Conservation (phyloP, 805 yeast genomes). For the Candida coquimbonensis region DNA sequence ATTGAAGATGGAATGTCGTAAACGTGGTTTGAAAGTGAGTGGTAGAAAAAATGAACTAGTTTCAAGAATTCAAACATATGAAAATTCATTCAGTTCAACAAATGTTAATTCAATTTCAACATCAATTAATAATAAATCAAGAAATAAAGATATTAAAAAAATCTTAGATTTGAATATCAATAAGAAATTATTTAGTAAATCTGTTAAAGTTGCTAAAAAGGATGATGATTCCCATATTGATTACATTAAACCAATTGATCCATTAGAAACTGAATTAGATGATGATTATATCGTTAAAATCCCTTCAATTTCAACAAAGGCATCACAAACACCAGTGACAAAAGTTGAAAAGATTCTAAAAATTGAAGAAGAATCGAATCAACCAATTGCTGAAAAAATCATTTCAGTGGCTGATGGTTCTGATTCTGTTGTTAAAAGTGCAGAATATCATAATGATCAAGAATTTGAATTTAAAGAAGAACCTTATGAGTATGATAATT, state of each 20-base stretch:
- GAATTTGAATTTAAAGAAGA: slow-evolving; percentile 8
- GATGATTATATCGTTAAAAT: slow-evolving; percentile 38
- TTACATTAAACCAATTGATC: slow-evolving; percentile 34
- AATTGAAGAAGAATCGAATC: slow-evolving; percentile 3
- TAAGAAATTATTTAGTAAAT: slow-evolving; percentile 10
- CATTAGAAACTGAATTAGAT: slow-evolving; percentile 34
- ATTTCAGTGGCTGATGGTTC: slow-evolving; percentile 22
- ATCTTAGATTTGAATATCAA: neutral
- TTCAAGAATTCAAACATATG: slow-evolving; percentile 24
- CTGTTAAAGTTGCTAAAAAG: slow-evolving; percentile 32
- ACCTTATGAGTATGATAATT: slow-evolving; percentile 13
- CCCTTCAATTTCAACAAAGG: slow-evolving; percentile 43
- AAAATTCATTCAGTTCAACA: slow-evolving; percentile 11
- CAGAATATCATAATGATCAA: slow-evolving; percentile 8
- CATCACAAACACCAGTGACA: slow-evolving; percentile 32
- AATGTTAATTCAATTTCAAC: slow-evolving; percentile 12
- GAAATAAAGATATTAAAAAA: neutral
- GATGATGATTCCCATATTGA: slow-evolving; percentile 56
- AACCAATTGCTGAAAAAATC: slow-evolving; percentile 11
- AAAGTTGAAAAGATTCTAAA: slow-evolving; percentile 17
- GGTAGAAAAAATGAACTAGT: slow-evolving; percentile 57
- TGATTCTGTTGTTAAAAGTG: slow-evolving; percentile 15
- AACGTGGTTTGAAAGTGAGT: slow-evolving; percentile 51
- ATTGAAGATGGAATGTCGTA: slow-evolving; percentile 51
- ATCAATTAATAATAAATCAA: slow-evolving; percentile 3